These are phyloP conservation scores for Globisporangium uncinulatum DNA, from an alignment of 352 stramenopile species.

Conservation along the genomic window DNA sequence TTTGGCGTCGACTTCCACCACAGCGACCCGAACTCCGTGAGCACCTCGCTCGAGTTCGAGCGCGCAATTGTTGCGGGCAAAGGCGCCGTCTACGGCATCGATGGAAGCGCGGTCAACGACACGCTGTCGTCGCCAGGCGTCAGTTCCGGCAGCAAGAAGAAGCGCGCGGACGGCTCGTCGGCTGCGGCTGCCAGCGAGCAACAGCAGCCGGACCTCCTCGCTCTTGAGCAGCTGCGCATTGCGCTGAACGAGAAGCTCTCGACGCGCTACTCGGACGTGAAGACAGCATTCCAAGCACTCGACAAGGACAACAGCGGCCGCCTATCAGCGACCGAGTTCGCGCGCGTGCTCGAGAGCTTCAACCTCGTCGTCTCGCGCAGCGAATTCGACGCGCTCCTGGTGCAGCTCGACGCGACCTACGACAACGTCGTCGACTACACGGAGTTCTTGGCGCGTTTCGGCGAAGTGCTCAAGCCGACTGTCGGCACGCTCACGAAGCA, in stretches of 20 bases:
- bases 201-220: constrained; percentile 21
- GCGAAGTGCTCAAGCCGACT: constrained; percentile 37
- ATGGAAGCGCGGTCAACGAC: constrained; percentile 25
- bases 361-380: constrained; percentile 33
- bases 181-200: background rate
- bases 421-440: constrained; percentile 47
- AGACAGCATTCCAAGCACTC: constrained; percentile 38
- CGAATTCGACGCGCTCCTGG: constrained; percentile 30
- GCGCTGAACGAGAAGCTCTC: constrained; percentile 51
- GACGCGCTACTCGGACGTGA: constrained; percentile 30
- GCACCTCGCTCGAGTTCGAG: constrained; percentile 51
- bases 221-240: constrained; percentile 61
- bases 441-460: constrained; percentile 61
- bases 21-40: constrained; percentile 56
- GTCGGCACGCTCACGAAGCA: constrained; percentile 20
- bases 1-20: constrained; percentile 64
- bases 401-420: constrained; percentile 27
- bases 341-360: constrained; percentile 43
- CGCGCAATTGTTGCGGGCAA: constrained; percentile 18
- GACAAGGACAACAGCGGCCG: constrained; percentile 39
- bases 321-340: constrained; percentile 39
- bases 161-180: background rate
- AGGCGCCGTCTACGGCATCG: constrained; percentile 12
- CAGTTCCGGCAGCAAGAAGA: constrained; percentile 14
- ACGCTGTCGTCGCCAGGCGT: constrained; percentile 51